Base-by-base conservation (phyloP, 768 basidiomycete genomes). In the Psilocybe azurescens region DNA sequence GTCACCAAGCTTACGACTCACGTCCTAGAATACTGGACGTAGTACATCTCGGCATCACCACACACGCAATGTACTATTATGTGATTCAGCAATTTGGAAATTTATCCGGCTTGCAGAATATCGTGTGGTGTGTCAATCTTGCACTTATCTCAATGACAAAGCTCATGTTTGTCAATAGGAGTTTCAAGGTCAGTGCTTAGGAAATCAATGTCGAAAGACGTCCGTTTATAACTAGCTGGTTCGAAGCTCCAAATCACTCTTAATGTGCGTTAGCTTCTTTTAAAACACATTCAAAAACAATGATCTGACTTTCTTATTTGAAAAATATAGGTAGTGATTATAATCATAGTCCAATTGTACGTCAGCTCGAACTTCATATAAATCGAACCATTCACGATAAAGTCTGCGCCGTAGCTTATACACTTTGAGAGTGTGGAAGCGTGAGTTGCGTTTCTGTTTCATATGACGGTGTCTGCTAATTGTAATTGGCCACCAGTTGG, bases 351-450 rank as follows among this genome's bases (percentile, higher is more conserved):
- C 6, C 66, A 67, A 49, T 46, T 55, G 65, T 63, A 51, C 28
- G 36, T 39, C 20, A 18, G 6, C 33, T 24, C 5, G 28, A 24
- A 3, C 18, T 33, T 5, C 3, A 20, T 44, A 11, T 28, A 36
- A 38, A 3, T 36, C 33, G 5, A 20, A 38, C 53, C 10, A 9
- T 33, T 53, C 11, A 39, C 24, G 24, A 14, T 32, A 7, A 53
- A 36, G 36, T 11, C 9, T 28, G 10, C 24, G 24, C 39, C 47
- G 3, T 33, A 67, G 66, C 29, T 38, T 67, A 14, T 67, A 67
- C 39, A 58, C 66, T 11, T 39, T 61, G 11, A 54, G 66, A 10
- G 66, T 67, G 28, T 67, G 66, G 66, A 56, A 64, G 48, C 60
- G 66, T 67, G 20, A 41, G 63, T 50, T 8, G 18, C 38, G 5